Evolutionary conservation across 2,329 filamentous ascomycete genomes (phyloP), one percentile per base, ranked within the genome.

Genomic region (Scedosporium dehoogii): DNA sequence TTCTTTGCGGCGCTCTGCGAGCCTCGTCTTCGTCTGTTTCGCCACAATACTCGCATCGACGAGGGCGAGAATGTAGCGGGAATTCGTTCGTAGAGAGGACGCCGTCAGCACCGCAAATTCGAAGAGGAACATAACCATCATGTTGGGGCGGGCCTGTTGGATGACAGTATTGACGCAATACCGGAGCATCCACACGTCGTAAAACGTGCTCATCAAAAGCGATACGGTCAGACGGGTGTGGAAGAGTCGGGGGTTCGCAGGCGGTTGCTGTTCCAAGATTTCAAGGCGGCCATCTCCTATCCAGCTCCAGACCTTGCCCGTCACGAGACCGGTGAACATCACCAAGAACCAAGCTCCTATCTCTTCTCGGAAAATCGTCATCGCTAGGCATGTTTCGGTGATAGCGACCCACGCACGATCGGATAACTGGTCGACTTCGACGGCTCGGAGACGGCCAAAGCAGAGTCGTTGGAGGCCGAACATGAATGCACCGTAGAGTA

Each of bases 121-220:
- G 69, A 99, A 99, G 5, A 96, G 86, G 70, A 99, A 99, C 92
- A 99, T 97, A 66, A 99, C 92, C 92, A 97, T 99, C 90, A 99
- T 97, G 64, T 96, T 94, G 0, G 93, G 92, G n/a, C 89, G 83
- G 2, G 93, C 91, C 71, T 96, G 87, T 63, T 90, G 86, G 59
- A 97, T 86, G 38, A 97, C 92, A 0, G 89, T 91, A 29, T 86
- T 84, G 65, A 96, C 81, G 63, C 89, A 88, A 73, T 96, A 97
- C 58, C 82, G 82, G 66, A 97, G 85, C 76, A 99, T 86, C 72
- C 83, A 88, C 25, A 86, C 73, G 71, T 96, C 89, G 76, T 96
- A 97, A 16, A 85, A 68, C 63, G 96, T 81, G 66, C 92, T 93
- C 61, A 96, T 74, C 1, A 89, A 70, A 57, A 99, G 80, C 53